Evolutionary conservation across 164 flowering plant species (phyloP).

Genomic region (Vitis rotundifolia): DNA sequence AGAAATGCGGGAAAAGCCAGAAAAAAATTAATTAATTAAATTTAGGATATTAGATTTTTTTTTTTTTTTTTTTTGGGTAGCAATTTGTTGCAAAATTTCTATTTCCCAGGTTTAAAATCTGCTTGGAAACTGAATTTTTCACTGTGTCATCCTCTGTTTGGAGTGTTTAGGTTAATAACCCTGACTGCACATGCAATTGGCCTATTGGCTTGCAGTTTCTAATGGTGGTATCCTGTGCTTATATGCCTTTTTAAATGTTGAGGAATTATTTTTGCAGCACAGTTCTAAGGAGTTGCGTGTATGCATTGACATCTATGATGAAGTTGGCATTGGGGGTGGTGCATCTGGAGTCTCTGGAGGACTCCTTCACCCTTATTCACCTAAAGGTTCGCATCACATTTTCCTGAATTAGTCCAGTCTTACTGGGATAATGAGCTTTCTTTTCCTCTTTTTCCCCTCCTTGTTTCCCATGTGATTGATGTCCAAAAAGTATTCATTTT

Average conservation of each 20-base stretch:
- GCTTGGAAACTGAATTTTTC: background rate
- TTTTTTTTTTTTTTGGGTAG: background rate
- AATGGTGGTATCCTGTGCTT: too few relatives aligned
- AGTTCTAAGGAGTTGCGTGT: constrained; percentile 46
- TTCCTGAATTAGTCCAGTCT: constrained; percentile 10
- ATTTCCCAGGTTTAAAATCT: too few relatives aligned
- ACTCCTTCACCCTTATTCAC: constrained; percentile 93
- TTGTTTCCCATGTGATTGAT: background rate
- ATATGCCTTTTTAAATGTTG: background rate
- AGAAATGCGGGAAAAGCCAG: too few relatives aligned
- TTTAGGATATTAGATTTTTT: background rate
- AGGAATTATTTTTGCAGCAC: constrained; percentile 44
- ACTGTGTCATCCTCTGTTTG: too few relatives aligned
- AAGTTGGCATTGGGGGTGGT: constrained; percentile 91
- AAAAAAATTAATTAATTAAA: too few relatives aligned
- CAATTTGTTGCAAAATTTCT: background rate
- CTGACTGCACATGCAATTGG: background rate
- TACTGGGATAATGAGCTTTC: background rate
- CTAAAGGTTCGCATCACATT: constrained; percentile 60
- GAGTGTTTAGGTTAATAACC: background rate
- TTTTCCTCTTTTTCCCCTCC: background rate
- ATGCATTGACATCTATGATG: constrained; percentile 77
- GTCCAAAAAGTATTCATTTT: background rate
- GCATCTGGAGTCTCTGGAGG: constrained; percentile 98
- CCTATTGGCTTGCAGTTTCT: background rate